Percentiles rank a stretch among this genome's conserved stretches.
phyloP scores from a whole-genome alignment of 2,329 filamentous ascomycete genomes.

The Amylocarpus encephaloides region DNA sequence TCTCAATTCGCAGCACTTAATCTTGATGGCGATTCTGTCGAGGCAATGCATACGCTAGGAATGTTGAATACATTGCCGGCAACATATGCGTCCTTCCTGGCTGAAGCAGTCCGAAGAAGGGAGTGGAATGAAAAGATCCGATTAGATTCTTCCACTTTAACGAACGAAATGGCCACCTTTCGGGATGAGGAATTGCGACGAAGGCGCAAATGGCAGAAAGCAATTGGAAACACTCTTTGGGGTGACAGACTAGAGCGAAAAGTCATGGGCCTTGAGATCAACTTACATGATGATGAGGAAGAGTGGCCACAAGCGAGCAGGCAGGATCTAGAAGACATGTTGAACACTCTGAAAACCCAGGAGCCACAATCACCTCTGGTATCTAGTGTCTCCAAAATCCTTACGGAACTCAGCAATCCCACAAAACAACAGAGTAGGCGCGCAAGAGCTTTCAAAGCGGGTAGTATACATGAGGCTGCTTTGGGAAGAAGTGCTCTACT shows the following conservation, averaged over 20 bases:
- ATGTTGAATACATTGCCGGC: slow-evolving; percentile 78
- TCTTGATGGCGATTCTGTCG: slow-evolving; percentile 66
- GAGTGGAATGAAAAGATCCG: slow-evolving; percentile 93
- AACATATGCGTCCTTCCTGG: slow-evolving; percentile 82
- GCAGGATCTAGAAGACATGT: slow-evolving; percentile 69
- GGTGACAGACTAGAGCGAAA: slow-evolving; percentile 60
- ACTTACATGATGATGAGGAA: slow-evolving; percentile 70
- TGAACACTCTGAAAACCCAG: slow-evolving; percentile 58
- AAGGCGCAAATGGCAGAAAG: slow-evolving; percentile 84
- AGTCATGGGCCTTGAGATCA: slow-evolving; percentile 76
- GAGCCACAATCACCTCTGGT: slow-evolving; percentile 60
- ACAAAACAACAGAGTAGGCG: slow-evolving; percentile 82
- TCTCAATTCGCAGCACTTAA: slow-evolving; percentile 65
- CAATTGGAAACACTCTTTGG: slow-evolving; percentile 65
- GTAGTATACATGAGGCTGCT: slow-evolving; percentile 85
- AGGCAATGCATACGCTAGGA: slow-evolving; percentile 74
- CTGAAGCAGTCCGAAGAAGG: slow-evolving; percentile 76
- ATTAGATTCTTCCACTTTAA: slow-evolving; percentile 75
- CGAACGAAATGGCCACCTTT: slow-evolving; percentile 87
- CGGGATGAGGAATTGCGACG: slow-evolving; percentile 89
- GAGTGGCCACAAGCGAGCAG: slow-evolving; percentile 73
- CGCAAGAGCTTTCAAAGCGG: slow-evolving; percentile 91
- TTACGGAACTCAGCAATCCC: slow-evolving; percentile 73
- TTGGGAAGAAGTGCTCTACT: slow-evolving; percentile 82
- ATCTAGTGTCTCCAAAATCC: slow-evolving; percentile 66